Evolutionary conservation across 2,329 filamentous ascomycete species (phyloP).

Genomic region (Xylogone sp.): DNA sequence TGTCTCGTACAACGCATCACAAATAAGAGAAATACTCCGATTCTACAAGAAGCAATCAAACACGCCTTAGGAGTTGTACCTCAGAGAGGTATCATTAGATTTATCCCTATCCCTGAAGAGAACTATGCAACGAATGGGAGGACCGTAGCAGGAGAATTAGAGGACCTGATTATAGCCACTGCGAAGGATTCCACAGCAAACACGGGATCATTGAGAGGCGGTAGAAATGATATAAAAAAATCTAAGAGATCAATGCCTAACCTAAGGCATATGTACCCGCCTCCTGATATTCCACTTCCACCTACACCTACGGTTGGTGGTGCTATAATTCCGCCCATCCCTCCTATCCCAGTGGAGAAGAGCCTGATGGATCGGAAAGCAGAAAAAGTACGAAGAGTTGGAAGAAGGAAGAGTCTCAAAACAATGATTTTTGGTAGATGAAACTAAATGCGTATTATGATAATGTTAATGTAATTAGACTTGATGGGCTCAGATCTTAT

Average conservation of each 20-base stretch:
- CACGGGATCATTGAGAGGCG: conserved; percentile 15
- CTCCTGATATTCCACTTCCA: background rate
- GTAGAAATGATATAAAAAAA: conserved; percentile 27
- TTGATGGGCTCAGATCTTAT: too few relatives aligned
- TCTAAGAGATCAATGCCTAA: conserved; percentile 32
- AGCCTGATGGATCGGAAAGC: conserved; percentile 18
- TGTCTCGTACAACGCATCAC: conserved; percentile 66
- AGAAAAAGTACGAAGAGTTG: conserved; percentile 27
- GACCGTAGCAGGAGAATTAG: conserved; percentile 66
- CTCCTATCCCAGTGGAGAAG: conserved; percentile 15
- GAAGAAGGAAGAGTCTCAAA: conserved; percentile 44
- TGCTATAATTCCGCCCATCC: conserved; percentile 21
- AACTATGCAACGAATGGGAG: conserved; percentile 67
- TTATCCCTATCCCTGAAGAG: conserved; percentile 65
- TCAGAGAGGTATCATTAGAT: conserved; percentile 69
- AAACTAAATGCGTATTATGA: background rate
- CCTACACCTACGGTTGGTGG: conserved; percentile 1
- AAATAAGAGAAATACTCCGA: conserved; percentile 76
- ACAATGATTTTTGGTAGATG: conserved; percentile 37
- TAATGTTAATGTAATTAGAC: background rate
- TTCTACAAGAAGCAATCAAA: conserved; percentile 73
- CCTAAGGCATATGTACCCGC: conserved; percentile 7
- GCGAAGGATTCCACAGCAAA: conserved; percentile 10
- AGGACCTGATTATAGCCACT: conserved; percentile 35
- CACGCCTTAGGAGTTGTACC: conserved; percentile 64